These are phyloP conservation scores for Calocybe gambosa DNA, from an alignment of 1,284 basidiomycete genomes.

Conservation along the genomic window DNA sequence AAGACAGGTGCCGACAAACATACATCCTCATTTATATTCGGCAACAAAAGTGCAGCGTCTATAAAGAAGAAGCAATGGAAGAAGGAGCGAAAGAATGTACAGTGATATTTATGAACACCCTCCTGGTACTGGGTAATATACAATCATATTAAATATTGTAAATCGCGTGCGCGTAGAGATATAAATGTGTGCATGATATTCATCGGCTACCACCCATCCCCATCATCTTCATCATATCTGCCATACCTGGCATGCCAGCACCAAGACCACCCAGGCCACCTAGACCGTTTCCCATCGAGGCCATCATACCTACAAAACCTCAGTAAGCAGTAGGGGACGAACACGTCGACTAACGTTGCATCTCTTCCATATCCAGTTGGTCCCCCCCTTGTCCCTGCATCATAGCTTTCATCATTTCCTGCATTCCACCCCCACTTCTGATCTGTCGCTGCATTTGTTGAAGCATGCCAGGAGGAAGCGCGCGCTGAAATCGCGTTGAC, in stretches of 20 bases:
- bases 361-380: conserved; percentile 79
- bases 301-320: conserved; percentile 65
- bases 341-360: conserved; percentile 58
- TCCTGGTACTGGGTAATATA: not conserved
- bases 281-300: conserved; percentile 67
- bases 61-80: conserved; percentile 63
- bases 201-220: conserved; percentile 53
- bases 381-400: conserved; percentile 87
- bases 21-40: conserved; percentile 72
- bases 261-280: conserved; percentile 46
- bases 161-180: conserved; percentile 2
- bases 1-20: conserved; percentile 77
- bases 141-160: conserved; percentile 3
- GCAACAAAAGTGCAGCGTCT: conserved; percentile 68
- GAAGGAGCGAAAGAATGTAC: conserved; percentile 24
- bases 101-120: not conserved
- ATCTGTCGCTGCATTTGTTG: conserved; percentile 82
- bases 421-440: conserved; percentile 80
- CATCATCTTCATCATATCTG: conserved; percentile 83
- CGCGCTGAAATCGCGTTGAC: conserved; percentile 42
- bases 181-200: not conserved
- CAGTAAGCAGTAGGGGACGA: not conserved
- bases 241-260: conserved; percentile 59
- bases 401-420: conserved; percentile 95
- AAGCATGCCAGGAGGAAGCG: conserved; percentile 86